Percentiles rank a stretch among this genome's conserved stretches.
These are phyloP conservation scores for Globisporangium paroecandrum DNA, from an alignment of 352 stramenopile genomes.

Conservation along the genomic window DNA sequence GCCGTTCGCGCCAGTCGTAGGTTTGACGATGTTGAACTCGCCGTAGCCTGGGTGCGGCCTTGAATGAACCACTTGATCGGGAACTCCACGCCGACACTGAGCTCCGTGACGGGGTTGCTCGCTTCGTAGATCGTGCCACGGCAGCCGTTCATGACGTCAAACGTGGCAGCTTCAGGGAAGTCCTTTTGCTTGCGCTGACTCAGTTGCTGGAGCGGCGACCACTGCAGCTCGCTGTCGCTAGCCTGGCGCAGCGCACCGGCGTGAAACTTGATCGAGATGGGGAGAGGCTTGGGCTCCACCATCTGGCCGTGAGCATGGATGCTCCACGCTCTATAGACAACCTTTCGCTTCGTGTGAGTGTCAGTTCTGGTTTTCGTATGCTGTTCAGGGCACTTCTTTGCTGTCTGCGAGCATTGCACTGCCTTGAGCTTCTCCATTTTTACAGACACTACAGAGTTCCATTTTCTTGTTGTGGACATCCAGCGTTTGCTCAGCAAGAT, in stretches of 20 bases:
- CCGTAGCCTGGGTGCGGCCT: slow-evolving; percentile 50
- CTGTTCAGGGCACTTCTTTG: too few relatives aligned
- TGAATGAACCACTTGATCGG: slow-evolving; percentile 50
- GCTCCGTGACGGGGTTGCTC: slow-evolving; percentile 35
- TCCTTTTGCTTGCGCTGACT: slow-evolving; percentile 43
- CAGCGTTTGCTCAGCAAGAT: too few relatives aligned
- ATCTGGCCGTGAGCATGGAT: slow-evolving; percentile 26
- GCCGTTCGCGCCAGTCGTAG: slow-evolving; percentile 32
- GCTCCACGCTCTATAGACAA: neutral
- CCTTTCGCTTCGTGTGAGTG: too few relatives aligned
- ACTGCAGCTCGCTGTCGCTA: slow-evolving; percentile 43
- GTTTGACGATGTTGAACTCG: slow-evolving; percentile 56
- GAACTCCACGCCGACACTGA: slow-evolving; percentile 36
- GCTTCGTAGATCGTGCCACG: slow-evolving; percentile 50
- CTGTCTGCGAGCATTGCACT: too few relatives aligned
- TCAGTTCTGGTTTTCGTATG: too few relatives aligned
- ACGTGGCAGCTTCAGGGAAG: slow-evolving; percentile 36
- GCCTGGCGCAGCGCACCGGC: slow-evolving; percentile 43
- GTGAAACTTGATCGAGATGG: slow-evolving; percentile 33
- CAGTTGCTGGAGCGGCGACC: slow-evolving; percentile 46
- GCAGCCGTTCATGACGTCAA: slow-evolving; percentile 60
- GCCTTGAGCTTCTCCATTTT: too few relatives aligned
- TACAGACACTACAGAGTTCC: too few relatives aligned
- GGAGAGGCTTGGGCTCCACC: slow-evolving; percentile 16
- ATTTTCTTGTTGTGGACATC: too few relatives aligned